Conservation (phyloP, 768 basidiomycete genomes). For the Lepiota subincarnata region DNA sequence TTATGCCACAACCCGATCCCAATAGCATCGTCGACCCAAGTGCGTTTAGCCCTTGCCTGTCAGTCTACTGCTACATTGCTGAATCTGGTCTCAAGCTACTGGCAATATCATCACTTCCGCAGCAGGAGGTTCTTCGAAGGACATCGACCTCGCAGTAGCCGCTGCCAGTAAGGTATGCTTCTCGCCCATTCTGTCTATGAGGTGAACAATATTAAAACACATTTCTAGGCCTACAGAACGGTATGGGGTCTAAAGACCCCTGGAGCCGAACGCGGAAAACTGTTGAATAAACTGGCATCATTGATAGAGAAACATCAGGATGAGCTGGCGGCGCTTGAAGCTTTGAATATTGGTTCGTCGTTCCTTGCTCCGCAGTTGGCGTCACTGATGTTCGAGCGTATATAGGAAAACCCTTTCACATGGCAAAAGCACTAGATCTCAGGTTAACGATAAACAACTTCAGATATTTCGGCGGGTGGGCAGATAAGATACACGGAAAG, state of each 20-base stretch:
- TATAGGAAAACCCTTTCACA: conserved; percentile 50
- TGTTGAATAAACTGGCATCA: conserved; percentile 62
- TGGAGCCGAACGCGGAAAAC: conserved; percentile 46
- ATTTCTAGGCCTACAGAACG: conserved; percentile 39
- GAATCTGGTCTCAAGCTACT: conserved; percentile 34
- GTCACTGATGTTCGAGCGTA: neutral
- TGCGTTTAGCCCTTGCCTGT: conserved; percentile 8
- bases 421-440: conserved; percentile 50
- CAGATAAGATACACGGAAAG: conserved; percentile 79
- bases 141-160: conserved; percentile 53
- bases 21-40: conserved; percentile 54
- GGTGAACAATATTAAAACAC: neutral
- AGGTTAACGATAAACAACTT: conserved; percentile 42
- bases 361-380: neutral
- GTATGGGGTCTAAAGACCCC: conserved; percentile 64
- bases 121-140: conserved; percentile 41
- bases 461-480: conserved; percentile 86
- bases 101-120: conserved; percentile 52
- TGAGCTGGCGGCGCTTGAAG: conserved; percentile 69
- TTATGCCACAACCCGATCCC: neutral
- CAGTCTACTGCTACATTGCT: neutral
- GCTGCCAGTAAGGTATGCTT: conserved; percentile 44
- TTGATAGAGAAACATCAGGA: conserved; percentile 60
- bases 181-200: neutral
- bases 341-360: conserved; percentile 57